A percentile compares a stretch with the other conserved stretches of the same genome.
phyloP scores from a whole-genome alignment of 2,329 filamentous ascomycete genomes.

The Periconia macrospinosa region DNA sequence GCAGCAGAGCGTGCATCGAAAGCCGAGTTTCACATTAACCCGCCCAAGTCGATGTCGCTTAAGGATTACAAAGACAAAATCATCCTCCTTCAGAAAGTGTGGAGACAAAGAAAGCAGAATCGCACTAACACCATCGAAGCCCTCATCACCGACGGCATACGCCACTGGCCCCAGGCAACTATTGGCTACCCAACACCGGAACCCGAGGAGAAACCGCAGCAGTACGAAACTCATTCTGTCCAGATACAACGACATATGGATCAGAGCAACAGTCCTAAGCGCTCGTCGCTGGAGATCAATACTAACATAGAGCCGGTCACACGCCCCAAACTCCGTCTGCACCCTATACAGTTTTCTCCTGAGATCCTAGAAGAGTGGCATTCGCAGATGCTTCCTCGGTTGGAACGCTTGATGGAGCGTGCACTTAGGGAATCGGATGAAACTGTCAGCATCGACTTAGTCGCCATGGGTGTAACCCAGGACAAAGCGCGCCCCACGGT shows the following conservation, averaged over 20 bases:
- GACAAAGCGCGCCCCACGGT: constrained; percentile 71
- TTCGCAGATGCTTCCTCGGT: constrained; percentile 68
- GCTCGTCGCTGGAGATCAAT: constrained; percentile 38
- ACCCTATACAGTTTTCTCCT: constrained; percentile 57
- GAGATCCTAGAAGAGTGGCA: constrained; percentile 74
- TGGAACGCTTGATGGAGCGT: constrained; percentile 69
- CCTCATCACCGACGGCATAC: constrained; percentile 32
- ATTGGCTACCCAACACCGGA: constrained; percentile 38
- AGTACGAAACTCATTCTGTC: constrained; percentile 7
- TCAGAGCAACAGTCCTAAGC: constrained; percentile 24
- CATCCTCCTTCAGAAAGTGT: constrained; percentile 41
- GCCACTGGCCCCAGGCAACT: constrained; percentile 38
- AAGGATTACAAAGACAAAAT: constrained; percentile 44
- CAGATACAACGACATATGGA: constrained; percentile 18
- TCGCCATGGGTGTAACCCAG: constrained; percentile 71
- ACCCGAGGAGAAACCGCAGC: constrained; percentile 22
- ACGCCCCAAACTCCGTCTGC: constrained; percentile 42
- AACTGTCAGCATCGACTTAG: constrained; percentile 76
- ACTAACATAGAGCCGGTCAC: constrained; percentile 28
- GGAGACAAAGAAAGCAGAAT: constrained; percentile 38
- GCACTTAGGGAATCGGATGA: constrained; percentile 75
- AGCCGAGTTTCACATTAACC: constrained; percentile 14
- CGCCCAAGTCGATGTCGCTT: constrained; percentile 24
- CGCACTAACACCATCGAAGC: constrained; percentile 33
- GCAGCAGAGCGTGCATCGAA: constrained; percentile 38